Conservation (phyloP, 2,329 filamentous ascomycete species). For the Aspergillus chevalieri region DNA sequence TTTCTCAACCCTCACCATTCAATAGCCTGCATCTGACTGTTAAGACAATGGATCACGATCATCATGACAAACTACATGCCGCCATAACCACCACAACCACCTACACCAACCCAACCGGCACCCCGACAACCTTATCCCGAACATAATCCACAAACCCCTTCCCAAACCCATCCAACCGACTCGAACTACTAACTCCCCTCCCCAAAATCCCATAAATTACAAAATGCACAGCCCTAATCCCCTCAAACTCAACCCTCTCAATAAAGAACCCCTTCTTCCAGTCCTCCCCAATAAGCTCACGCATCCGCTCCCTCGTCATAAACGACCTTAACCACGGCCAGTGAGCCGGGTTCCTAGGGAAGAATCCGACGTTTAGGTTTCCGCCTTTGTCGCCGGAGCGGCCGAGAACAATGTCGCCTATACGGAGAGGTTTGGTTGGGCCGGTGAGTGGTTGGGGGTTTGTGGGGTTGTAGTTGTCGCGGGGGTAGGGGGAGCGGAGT, state of each 20-base stretch:
- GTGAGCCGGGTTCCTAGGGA: conserved; percentile 17
- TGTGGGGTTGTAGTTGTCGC: conserved; percentile 16
- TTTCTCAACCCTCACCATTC: too few species aligned
- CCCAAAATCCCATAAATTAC: conserved; percentile 45
- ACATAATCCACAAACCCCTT: conserved; percentile 52
- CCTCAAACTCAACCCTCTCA: conserved; percentile 45
- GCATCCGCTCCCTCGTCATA: conserved; percentile 34
- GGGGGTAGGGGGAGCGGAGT: conserved; percentile 4
- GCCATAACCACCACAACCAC: too few species aligned
- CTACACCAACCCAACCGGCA: conserved; percentile 22
- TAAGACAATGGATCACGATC: too few species aligned
- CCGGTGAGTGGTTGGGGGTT: conserved; percentile 16
- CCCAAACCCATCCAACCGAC: conserved; percentile 44
- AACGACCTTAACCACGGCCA: conserved; percentile 36
- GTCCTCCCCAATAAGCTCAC: conserved; percentile 40
- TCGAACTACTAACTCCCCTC: conserved; percentile 44
- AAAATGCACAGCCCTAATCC: conserved; percentile 45
- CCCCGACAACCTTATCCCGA: conserved; percentile 38
- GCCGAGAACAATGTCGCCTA: conserved; percentile 41
- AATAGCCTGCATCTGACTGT: too few species aligned
- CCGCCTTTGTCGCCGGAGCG: conserved; percentile 38
- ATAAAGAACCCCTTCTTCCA: conserved; percentile 39
- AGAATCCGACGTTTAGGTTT: conserved; percentile 41
- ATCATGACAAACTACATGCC: too few species aligned
- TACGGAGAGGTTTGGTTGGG: conserved; percentile 25